Evolutionary conservation across 1,284 basidiomycete genomes (phyloP).

Genomic region (Sporisorium exsertum): DNA sequence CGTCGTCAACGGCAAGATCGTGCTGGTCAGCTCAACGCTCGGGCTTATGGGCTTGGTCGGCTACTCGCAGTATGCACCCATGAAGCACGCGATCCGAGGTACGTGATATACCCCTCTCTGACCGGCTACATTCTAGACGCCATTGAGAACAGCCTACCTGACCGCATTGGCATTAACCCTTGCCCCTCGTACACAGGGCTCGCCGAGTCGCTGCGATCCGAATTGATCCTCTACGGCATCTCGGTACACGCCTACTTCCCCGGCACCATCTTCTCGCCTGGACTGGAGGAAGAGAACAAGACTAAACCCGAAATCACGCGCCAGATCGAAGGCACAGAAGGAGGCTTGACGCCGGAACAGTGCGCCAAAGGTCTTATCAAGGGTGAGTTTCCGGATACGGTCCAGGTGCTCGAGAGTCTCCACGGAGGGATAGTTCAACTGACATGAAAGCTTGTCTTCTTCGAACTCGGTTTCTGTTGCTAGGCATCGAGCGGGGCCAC

Average conservation of each 20-base stretch:
- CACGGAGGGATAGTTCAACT: too few species aligned
- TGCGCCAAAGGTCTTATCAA: slow-evolving; percentile 77
- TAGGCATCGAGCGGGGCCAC: slow-evolving; percentile 49
- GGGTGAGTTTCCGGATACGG: slow-evolving; percentile 72
- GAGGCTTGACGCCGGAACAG: slow-evolving; percentile 76
- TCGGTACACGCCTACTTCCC: slow-evolving; percentile 88
- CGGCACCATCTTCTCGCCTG: slow-evolving; percentile 84
- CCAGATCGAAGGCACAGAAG: slow-evolving; percentile 84
- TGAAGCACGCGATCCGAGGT: slow-evolving; percentile 91
- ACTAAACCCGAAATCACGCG: slow-evolving; percentile 83
- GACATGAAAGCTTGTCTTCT: too few species aligned
- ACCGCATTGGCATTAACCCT: background rate
- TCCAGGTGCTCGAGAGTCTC: too few species aligned
- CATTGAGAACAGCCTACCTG: background rate
- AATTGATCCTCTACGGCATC: slow-evolving; percentile 83
- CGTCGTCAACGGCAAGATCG: slow-evolving; percentile 77
- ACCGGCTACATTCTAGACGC: too few species aligned
- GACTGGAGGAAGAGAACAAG: slow-evolving; percentile 82
- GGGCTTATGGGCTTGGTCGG: slow-evolving; percentile 85
- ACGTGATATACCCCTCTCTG: slow-evolving; percentile 10
- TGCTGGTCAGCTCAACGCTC: slow-evolving; percentile 84
- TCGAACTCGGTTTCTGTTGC: too few species aligned
- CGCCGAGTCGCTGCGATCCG: slow-evolving; percentile 85
- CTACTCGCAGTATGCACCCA: slow-evolving; percentile 86
- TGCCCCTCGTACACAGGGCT: slow-evolving; percentile 74